Evolutionary conservation across 129 eudicot species (phyloP), one percentile per base, ranked within the genome.

Genomic region (Glebionis coronaria): DNA sequence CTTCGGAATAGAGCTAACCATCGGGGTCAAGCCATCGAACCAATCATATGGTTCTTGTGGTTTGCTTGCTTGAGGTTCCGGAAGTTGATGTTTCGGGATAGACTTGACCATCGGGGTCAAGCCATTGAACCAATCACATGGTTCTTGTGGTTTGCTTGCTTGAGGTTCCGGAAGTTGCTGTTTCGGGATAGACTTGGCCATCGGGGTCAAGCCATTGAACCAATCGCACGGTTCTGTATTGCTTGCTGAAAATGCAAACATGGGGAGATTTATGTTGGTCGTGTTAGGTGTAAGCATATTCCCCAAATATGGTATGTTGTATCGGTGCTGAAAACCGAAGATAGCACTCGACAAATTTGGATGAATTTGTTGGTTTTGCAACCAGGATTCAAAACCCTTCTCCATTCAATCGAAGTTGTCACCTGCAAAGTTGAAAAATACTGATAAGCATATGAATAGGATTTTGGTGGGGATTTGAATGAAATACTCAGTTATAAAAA

Each of bases 391-490:
- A 28, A 73, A 68, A 62, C 82, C 76, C 63, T 78, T 82, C 69
- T 86, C 98, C 98, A 92, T 92, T 72, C 73, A 74, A 70, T 81
- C 63, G 23, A 67, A 67, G 55, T 61, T 82, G 79, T 76, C 81
- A 83, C 92, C 93, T 79, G 44, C 28, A 78, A 29, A 27, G n/a
- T 51, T 40, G n/a, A 11, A 51, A 18, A 25, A 60, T 27, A 27
- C 52, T 14, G 49, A 45, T 73, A 72, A 42, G 66, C 56, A 76
- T 28, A 57, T 57, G 63, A 57, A 35, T 15, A 3, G 14, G 9
- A 60, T 5, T 31, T 23, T 15, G 9, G 49, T 35, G 49, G 49
- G 2, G 10, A 60, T 2, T 15, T 31, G 40, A 31, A 31, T 0
- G 8, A 31, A 31, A 31, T 31, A 31, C 9, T 31, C 8, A 5